phyloP scores from a whole-genome alignment of 2,329 filamentous ascomycete species.

The Pyrenophora seminiperda region DNA sequence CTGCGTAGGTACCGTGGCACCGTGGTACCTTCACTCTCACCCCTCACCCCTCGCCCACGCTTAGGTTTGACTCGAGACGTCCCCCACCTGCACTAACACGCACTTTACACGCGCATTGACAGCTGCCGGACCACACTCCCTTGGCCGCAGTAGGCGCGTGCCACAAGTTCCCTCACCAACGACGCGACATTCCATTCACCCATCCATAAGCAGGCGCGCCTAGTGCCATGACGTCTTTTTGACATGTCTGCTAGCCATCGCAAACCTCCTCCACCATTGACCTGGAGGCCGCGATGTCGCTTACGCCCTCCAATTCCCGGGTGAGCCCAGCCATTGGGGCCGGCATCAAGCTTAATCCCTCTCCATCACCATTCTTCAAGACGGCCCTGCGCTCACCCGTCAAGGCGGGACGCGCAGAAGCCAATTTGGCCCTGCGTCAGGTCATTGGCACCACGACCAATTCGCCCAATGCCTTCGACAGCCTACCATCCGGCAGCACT shows the following conservation, averaged over 20 bases:
- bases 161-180: constrained; percentile 28
- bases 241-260: constrained; percentile 33
- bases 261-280: constrained; percentile 32
- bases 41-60: not conserved
- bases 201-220: constrained; percentile 18
- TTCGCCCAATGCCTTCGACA: constrained; percentile 85
- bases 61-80: no score
- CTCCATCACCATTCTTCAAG: constrained; percentile 66
- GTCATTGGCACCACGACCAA: constrained; percentile 90
- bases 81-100: not conserved
- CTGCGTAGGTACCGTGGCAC: no score
- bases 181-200: constrained; percentile 17
- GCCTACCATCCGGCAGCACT: constrained; percentile 67
- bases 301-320: constrained; percentile 49
- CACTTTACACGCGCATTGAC: not conserved
- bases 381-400: constrained; percentile 68
- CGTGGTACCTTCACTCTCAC: constrained; percentile 7
- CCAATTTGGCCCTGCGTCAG: constrained; percentile 71
- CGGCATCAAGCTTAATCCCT: constrained; percentile 64
- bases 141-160: constrained; percentile 16
- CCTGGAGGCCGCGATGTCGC: constrained; percentile 45
- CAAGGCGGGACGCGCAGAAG: constrained; percentile 54
- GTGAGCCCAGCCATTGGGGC: constrained; percentile 47
- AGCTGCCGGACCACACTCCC: constrained; percentile 14
- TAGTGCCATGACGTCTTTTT: constrained; percentile 35